Evolutionary conservation across 2,329 filamentous ascomycete species (phyloP).

Genomic region (Pseudocercospora fuligena): DNA sequence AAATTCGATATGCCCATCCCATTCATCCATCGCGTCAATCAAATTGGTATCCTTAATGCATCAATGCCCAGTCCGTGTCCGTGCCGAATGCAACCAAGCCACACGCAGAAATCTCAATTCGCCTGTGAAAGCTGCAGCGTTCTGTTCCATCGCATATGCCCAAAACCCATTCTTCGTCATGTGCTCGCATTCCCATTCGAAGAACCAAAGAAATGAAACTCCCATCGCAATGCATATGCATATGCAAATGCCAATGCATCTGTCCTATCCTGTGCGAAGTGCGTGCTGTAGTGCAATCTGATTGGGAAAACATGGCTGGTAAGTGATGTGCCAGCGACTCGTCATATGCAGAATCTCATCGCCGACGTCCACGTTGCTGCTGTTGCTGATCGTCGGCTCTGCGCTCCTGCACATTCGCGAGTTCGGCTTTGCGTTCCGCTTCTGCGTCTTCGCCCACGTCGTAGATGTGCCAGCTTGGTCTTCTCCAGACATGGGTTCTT

Average conservation of each 20-base stretch:
- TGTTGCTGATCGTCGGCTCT: slow-evolving; percentile 3
- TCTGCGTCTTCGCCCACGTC: slow-evolving; percentile 37
- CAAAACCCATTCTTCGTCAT: background rate
- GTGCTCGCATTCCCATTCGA: slow-evolving; percentile 14
- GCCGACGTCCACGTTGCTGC: slow-evolving; percentile 15
- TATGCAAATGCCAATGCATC: background rate
- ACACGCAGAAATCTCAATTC: background rate
- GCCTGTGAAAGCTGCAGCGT: background rate
- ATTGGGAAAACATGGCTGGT: background rate
- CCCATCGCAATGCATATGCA: background rate
- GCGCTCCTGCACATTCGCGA: slow-evolving; percentile 17
- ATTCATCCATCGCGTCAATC: background rate
- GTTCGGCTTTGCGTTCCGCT: slow-evolving; percentile 34
- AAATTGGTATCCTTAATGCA: slow-evolving; percentile 9
- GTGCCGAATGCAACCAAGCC: slow-evolving; percentile 2
- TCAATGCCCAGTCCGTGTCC: background rate
- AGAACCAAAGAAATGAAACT: slow-evolving; percentile 1
- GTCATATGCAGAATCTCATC: background rate
- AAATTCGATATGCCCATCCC: background rate
- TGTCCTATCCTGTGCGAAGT: background rate
- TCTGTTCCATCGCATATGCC: slow-evolving; percentile 10
- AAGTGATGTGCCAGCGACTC: background rate
- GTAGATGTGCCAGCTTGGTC: slow-evolving; percentile 37
- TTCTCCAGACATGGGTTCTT: slow-evolving; percentile 38
- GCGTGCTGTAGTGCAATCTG: slow-evolving; percentile 8